Base-by-base conservation (phyloP, 2,329 filamentous ascomycete species). In the Chaetomium globosum region DNA sequence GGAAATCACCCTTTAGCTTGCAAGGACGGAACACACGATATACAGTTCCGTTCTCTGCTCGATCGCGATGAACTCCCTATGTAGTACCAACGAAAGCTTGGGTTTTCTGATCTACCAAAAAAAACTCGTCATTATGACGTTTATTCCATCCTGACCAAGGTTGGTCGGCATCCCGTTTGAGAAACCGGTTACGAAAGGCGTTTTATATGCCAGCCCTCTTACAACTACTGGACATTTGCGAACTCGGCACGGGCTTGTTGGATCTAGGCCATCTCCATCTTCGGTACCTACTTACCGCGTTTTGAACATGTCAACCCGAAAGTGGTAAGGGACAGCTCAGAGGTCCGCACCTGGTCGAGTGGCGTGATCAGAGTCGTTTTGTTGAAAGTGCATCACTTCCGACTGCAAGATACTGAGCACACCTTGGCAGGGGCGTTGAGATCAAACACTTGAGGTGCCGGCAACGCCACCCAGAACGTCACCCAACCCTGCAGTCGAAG, bases 351-450 rank as follows among this genome's bases (percentile, higher is more conserved):
- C 23, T 16, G 43, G 43, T 19, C 43, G 43, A 48, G 43, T 48
- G 43, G 13, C 43, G 43, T 48, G 43, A 19, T 16, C 6, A 23
- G 7, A 23, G 19, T n/a, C 43, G 43, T 46, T 8, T 21, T 46
- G 21, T 12, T 10, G 21, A 10, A 49, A 49, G 9, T 9, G 46
- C n/a, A 21, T 51, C 23, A 10, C 9, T 3, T n/a, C n/a, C 48
- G 10, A 10, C 23, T 28, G 23, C 21, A 51, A 51, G 21, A 51
- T 51, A 31, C 4, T 26, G 26, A 26, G 26, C 4, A 26, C 57
- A 30, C 31, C 51, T 53, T 53, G 26, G 51, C 51, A 53, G 51
- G 51, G 51, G 51, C 51, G 16, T 28, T 23, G 7, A 28, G 33
- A 43, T n/a, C 13, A 43, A 43, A 43, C 16, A 12, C 1, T 46